Evolutionary conservation across 371 early-diverging fungal species (phyloP), one percentile per base, ranked within the genome.

Genomic region (Mortierella sp.): DNA sequence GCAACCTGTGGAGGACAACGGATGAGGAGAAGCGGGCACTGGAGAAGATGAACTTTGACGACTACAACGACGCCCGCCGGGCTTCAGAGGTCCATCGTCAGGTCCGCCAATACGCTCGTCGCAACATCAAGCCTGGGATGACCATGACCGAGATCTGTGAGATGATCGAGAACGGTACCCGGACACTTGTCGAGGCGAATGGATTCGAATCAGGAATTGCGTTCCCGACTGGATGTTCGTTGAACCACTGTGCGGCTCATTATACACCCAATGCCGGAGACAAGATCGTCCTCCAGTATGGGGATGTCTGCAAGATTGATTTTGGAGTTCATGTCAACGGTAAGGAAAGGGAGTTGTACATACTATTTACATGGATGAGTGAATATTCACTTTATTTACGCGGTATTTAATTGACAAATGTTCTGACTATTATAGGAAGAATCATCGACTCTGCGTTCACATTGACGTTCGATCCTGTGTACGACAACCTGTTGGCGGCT

Each of bases 381-480:
- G n/a, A n/a, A n/a, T n/a, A n/a, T n/a, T n/a, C 41, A 41, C 26
- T 68, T 19, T 61, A 61, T 37, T 61, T 22, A 61, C 16, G 19
- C 22, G 34, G 9, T 34, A 34, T 34, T 37, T 61, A 61, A 34
- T 37, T 9, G 52, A 24, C 8, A 44, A 45, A 40, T 58, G 10
- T 22, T 34, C 37, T 22, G 16, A 26, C 10, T n/a, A 22, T 66
- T 41, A 64, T 74, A 91, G 92, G 94, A 68, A 90, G 96, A 69
- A 99, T 99, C 73, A 95, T 99, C 71, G 99, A 99, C 85, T 97
- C 95, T 68, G 99, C 99, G 1, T 99, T 99, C 81, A 99, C 99
- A 0, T 90, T 99, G 82, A 85, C 96, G 41, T 99, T 99, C 87
- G 95, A 99, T 86, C 97, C 97, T 29, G 91, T 94, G 68, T 99